Conservation (phyloP, 1,284 basidiomycete genomes). For the Prillingera fragicola region DNA sequence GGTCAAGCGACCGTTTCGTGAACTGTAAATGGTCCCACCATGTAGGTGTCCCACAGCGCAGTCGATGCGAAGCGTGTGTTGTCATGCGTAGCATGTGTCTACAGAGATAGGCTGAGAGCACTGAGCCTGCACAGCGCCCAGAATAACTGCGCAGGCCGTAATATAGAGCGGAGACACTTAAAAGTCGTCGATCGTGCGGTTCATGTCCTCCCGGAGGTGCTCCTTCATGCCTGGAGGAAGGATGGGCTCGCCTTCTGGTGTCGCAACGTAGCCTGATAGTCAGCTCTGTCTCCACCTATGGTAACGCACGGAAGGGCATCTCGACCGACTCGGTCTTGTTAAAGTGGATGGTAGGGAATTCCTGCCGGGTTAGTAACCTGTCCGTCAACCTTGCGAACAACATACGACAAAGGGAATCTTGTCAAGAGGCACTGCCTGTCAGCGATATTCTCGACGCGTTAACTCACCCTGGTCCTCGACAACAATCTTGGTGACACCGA, state of each 20-base stretch:
- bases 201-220: conserved; percentile 73
- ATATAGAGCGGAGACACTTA: conserved; percentile 11
- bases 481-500: conserved; percentile 85
- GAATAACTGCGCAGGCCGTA: too few species aligned
- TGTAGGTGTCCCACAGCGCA: too few species aligned
- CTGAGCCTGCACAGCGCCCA: too few species aligned
- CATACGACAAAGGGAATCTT: conserved; percentile 67
- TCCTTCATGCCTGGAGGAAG: conserved; percentile 84
- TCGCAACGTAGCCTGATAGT: conserved; percentile 49
- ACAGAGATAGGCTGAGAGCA: too few species aligned
- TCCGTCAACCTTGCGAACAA: background rate
- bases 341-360: conserved; percentile 81
- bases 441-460: background rate
- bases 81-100: too few species aligned
- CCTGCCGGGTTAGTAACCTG: conserved; percentile 50
- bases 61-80: too few species aligned
- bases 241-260: conserved; percentile 55
- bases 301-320: conserved; percentile 85
- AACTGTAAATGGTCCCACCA: too few species aligned
- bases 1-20: too few species aligned
- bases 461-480: conserved; percentile 67
- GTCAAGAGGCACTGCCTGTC: conserved; percentile 56
- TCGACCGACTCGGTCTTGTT: conserved; percentile 78
- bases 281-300: background rate
- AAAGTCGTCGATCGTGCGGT: conserved; percentile 69